Evolutionary conservation across 306 rosid species (phyloP), one percentile per base, ranked within the genome.

Genomic region (Sphenostylis stenocarpa): DNA sequence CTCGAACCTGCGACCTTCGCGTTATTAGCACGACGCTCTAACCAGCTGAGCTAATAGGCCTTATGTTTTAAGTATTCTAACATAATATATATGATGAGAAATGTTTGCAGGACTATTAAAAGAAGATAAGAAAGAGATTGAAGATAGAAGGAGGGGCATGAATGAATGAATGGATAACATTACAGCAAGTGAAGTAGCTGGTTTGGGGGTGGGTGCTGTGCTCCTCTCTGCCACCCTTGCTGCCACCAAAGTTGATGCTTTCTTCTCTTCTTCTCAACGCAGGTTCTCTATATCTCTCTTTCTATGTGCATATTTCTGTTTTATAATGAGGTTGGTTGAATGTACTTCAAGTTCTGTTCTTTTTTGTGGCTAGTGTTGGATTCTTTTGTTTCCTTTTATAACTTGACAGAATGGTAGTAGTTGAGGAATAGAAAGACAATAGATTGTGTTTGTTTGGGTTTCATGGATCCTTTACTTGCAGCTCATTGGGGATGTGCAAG

Each of bases 1-100:
- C 76, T 92, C 96, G 96, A 90, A 92, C 96, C 93, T 86, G 90
- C 88, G 90, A 87, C 96, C 90, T 91, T 90, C 92, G 90, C 92
- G 92, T 90, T 84, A 86, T 89, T 87, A 91, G 96, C 92, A 89
- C 88, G 91, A 91, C 90, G 89, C 91, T 91, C 94, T 89, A 91
- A 89, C 97, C 92, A 87, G 6, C 92, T 89, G 92, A 89, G 92
- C 96, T 86, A 93, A 93, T 87, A 81, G 96, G 96, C 91, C 94
- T 9, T 1, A 19, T 1, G 11, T 2, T 26, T 26, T 26, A 1
- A 26, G 2, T 1, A 1, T 26, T 26, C 28, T 26, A 1, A 26
- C 28, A n/a, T n/a, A n/a, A n/a, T n/a, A n/a, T n/a, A n/a, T n/a
- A n/a, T n/a, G n/a, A n/a, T n/a, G n/a, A n/a, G n/a, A n/a, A n/a